phyloP scores from a whole-genome alignment of 495 filamentous ascomycete genomes.

The Neurospora sublineolata region DNA sequence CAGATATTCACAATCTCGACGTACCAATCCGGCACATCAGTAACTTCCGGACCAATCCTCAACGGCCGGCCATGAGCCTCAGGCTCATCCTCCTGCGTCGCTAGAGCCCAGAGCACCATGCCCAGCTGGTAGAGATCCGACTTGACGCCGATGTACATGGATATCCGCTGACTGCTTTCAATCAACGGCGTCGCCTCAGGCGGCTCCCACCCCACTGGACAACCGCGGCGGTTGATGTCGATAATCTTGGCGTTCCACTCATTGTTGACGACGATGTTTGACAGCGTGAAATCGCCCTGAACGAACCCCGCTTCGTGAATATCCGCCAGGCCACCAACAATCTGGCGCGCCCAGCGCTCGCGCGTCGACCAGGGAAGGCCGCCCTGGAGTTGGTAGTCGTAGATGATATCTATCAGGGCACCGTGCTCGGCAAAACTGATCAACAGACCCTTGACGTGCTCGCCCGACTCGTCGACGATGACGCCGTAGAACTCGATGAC shows the following conservation, averaged over 20 bases:
- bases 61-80: slow-evolving; percentile 71
- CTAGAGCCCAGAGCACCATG: slow-evolving; percentile 94
- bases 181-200: slow-evolving; percentile 84
- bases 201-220: slow-evolving; percentile 95
- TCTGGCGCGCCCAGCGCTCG: slow-evolving; percentile 87
- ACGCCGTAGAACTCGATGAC: slow-evolving; percentile 85
- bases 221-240: slow-evolving; percentile 93
- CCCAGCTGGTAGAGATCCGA: slow-evolving; percentile 91
- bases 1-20: slow-evolving; percentile 34
- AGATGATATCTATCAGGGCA: slow-evolving; percentile 82
- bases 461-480: slow-evolving; percentile 67
- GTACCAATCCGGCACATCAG: slow-evolving; percentile 32
- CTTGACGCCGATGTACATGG: slow-evolving; percentile 98
- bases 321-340: slow-evolving; percentile 78
- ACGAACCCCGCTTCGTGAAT: slow-evolving; percentile 96
- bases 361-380: slow-evolving; percentile 59
- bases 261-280: slow-evolving; percentile 88
- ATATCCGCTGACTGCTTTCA: slow-evolving; percentile 81
- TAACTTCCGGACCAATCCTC: slow-evolving; percentile 23
- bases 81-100: slow-evolving; percentile 78
- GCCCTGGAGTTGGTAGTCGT: slow-evolving; percentile 48
- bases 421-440: slow-evolving; percentile 85
- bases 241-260: slow-evolving; percentile 88
- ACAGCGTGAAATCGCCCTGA: slow-evolving; percentile 93
- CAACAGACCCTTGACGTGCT: slow-evolving; percentile 75